phyloP scores from a whole-genome alignment of 1,284 basidiomycete genomes.

The Apiotrichum brassicae region DNA sequence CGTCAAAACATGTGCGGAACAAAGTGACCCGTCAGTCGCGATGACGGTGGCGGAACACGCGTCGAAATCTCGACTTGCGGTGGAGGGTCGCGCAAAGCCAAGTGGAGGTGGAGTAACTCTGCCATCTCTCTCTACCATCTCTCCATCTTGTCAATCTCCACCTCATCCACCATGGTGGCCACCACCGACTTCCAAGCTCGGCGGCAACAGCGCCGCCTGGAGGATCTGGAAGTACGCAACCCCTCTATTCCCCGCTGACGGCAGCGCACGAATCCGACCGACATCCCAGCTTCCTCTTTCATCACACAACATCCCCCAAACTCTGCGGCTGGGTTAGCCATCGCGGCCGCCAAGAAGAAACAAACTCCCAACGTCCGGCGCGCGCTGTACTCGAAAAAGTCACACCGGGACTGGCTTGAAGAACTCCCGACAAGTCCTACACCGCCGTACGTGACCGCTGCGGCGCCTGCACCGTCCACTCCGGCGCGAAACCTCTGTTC shows the following conservation, averaged over 20 bases:
- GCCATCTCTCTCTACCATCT: neutral
- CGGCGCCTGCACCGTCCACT: slow-evolving; percentile 23
- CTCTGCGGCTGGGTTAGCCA: slow-evolving; percentile 1
- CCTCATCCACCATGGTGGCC: slow-evolving; percentile 2
- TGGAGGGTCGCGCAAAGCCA: too few species aligned
- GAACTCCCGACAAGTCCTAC: slow-evolving; percentile 33
- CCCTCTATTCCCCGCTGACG: neutral
- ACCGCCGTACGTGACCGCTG: slow-evolving; percentile 35
- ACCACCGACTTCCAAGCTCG: slow-evolving; percentile 36
- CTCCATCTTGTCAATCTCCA: neutral
- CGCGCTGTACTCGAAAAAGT: slow-evolving; percentile 40
- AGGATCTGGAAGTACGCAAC: slow-evolving; percentile 43
- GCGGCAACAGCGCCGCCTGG: slow-evolving; percentile 32
- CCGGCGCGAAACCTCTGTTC: slow-evolving; percentile 35
- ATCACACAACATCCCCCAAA: slow-evolving; percentile 16
- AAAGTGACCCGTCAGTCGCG: too few species aligned
- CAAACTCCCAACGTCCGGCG: slow-evolving; percentile 41
- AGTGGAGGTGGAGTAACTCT: neutral
- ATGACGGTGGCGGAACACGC: too few species aligned
- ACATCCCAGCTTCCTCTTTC: slow-evolving; percentile 41
- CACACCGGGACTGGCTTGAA: slow-evolving; percentile 42
- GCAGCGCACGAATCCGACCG: slow-evolving; percentile 44
- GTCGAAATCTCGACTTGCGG: too few species aligned
- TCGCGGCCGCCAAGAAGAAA: slow-evolving; percentile 34
- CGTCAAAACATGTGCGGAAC: too few species aligned